Conservation (phyloP, 495 filamentous ascomycete species). For the Tuber indicum region DNA sequence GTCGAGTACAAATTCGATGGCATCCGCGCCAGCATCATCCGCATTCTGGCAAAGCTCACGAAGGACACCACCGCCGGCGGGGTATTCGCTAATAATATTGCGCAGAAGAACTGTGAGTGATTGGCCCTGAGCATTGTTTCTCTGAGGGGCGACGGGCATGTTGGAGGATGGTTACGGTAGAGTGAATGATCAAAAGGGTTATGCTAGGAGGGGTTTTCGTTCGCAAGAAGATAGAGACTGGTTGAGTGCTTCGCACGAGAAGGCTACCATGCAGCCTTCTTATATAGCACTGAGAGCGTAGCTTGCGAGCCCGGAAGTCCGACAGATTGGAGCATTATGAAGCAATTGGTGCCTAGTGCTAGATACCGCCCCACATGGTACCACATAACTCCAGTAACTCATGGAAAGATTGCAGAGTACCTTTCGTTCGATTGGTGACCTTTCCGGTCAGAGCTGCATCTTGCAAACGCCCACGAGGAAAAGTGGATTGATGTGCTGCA, state of each 20-base stretch:
- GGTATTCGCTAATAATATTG: constrained; percentile 45
- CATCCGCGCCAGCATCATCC: constrained; percentile 43
- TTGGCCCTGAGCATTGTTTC: constrained; percentile 39
- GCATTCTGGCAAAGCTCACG: constrained; percentile 45
- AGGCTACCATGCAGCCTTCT: not conserved
- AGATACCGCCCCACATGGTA: not conserved
- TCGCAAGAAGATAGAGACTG: not conserved
- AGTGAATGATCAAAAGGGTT: not conserved
- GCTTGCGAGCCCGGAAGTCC: not conserved
- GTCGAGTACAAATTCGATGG: constrained; percentile 43
- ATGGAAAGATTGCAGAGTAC: not conserved
- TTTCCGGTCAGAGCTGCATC: not conserved
- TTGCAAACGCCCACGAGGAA: not conserved
- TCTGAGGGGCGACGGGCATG: constrained; percentile 26
- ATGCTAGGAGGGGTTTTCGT: not conserved
- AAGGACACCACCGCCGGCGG: constrained; percentile 43
- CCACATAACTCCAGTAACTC: not conserved
- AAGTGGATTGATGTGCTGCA: not conserved
- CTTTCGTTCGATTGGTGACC: not conserved
- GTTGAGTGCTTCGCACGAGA: not conserved
- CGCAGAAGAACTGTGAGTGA: constrained; percentile 38
- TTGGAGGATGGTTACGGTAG: not conserved
- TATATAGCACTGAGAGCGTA: not conserved
- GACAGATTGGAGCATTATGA: not conserved
- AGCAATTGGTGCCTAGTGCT: not conserved